Evolutionary conservation across 176 grass and related monocot species (phyloP).

Genomic region (Ensete ventricosum): DNA sequence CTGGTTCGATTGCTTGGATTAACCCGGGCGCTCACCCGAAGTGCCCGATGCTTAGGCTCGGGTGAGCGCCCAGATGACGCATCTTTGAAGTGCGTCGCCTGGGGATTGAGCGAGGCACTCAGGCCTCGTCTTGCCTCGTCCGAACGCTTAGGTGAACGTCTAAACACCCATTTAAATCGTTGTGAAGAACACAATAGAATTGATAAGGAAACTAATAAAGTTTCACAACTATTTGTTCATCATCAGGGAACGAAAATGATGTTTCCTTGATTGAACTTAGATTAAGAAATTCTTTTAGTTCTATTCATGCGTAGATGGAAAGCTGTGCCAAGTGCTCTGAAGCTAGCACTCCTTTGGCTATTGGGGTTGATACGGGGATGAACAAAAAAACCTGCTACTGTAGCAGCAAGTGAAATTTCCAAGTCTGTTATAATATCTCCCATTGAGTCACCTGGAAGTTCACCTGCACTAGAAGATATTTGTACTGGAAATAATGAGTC

Average conservation of each 20-base stretch:
- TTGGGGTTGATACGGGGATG: conserved; percentile 65
- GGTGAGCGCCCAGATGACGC: too few species aligned
- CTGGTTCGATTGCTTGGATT: too few species aligned
- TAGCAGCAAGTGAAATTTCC: conserved; percentile 78
- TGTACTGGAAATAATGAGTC: conserved; percentile 26
- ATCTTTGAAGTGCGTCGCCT: too few species aligned
- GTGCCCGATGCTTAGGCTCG: too few species aligned
- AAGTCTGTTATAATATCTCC: conserved; percentile 49
- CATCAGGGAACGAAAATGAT: conserved; percentile 39
- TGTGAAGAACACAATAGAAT: conserved; percentile 33
- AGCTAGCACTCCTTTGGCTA: conserved; percentile 39
- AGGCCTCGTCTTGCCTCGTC: too few species aligned
- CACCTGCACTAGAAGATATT: conserved; percentile 30
- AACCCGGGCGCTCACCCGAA: too few species aligned
- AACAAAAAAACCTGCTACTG: conserved; percentile 70
- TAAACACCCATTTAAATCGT: too few species aligned
- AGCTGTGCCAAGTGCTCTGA: conserved; percentile 67
- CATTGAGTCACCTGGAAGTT: conserved; percentile 34
- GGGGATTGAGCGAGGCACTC: too few species aligned
- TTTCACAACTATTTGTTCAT: conserved; percentile 29
- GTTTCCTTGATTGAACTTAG: conserved; percentile 25
- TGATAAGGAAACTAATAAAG: conserved; percentile 33
- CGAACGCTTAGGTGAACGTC: too few species aligned
- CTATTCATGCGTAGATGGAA: conserved; percentile 79
- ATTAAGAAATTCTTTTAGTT: conserved; percentile 47